phyloP scores from a whole-genome alignment of 768 basidiomycete species.

The Tylopilus vinaceipallidus region DNA sequence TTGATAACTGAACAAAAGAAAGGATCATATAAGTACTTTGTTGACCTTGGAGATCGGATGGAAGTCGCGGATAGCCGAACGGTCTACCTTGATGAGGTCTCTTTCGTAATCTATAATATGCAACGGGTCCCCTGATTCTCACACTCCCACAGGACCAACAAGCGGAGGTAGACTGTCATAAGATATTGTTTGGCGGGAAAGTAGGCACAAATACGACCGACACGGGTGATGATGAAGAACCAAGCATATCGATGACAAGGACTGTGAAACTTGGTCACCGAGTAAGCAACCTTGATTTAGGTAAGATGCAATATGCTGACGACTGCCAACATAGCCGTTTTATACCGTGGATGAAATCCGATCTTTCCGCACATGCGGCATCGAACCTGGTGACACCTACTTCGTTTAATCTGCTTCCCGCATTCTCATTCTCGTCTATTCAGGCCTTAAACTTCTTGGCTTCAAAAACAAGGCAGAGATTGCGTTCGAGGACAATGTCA shows the following conservation, averaged over 20 bases:
- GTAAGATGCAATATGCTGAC: neutral
- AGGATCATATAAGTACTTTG: constrained; percentile 78
- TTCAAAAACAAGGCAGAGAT: constrained; percentile 77
- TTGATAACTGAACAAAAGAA: constrained; percentile 87
- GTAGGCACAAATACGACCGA: constrained; percentile 38
- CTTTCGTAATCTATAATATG: neutral
- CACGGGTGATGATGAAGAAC: constrained; percentile 34
- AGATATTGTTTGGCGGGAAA: constrained; percentile 32
- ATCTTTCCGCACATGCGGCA: constrained; percentile 76
- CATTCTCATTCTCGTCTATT: neutral
- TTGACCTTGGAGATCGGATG: constrained; percentile 73
- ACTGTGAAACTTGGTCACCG: constrained; percentile 51
- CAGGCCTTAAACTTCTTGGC: constrained; percentile 88
- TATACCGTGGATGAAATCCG: constrained; percentile 82
- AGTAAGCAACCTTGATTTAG: constrained; percentile 32
- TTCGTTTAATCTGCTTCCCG: neutral
- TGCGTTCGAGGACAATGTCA: constrained; percentile 84
- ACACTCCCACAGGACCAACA: constrained; percentile 25
- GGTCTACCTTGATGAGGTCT: constrained; percentile 70
- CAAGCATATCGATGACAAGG: constrained; percentile 37
- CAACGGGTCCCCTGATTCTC: constrained; percentile 2
- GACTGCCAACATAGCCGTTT: constrained; percentile 54
- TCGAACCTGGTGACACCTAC: constrained; percentile 61
- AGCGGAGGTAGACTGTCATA: constrained; percentile 25
- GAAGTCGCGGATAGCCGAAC: constrained; percentile 73